These are phyloP conservation scores for Neofusicoccum sp. DNA, from an alignment of 2,329 filamentous ascomycete genomes.

Conservation along the genomic window DNA sequence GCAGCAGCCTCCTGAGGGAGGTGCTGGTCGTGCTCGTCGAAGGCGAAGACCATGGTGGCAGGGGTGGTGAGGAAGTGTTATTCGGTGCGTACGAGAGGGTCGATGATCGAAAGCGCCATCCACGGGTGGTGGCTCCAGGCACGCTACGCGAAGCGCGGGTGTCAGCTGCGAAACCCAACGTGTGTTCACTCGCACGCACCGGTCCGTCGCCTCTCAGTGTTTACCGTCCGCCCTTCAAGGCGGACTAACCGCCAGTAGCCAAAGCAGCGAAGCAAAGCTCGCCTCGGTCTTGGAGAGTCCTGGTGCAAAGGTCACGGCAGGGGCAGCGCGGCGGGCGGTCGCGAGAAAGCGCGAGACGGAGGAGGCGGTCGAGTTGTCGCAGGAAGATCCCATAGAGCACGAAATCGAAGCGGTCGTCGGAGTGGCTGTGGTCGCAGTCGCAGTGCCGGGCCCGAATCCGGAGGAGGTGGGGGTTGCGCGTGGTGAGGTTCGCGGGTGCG, in stretches of 20 bases:
- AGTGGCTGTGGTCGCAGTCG: neutral
- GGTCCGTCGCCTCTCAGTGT: constrained; percentile 23
- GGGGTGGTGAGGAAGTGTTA: neutral
- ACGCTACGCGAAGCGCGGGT: constrained; percentile 7
- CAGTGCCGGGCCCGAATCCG: constrained; percentile 15
- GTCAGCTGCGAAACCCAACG: constrained; percentile 18
- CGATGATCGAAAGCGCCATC: constrained; percentile 2
- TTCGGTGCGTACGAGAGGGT: constrained; percentile 15
- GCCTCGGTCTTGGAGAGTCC: constrained; percentile 46
- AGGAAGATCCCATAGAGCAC: constrained; percentile 50
- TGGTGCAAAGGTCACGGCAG: constrained; percentile 27
- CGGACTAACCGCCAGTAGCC: constrained; percentile 54
- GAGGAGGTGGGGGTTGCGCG: neutral
- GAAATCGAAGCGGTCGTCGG: neutral
- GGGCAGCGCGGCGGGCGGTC: constrained; percentile 35
- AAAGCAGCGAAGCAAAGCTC: constrained; percentile 51
- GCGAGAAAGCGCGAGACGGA: constrained; percentile 34
- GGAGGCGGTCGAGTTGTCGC: constrained; percentile 36
- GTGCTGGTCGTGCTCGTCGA: constrained; percentile 21
- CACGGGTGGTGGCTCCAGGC: neutral
- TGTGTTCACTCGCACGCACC: constrained; percentile 8
- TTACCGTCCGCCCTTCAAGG: constrained; percentile 59
- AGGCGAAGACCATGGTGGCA: constrained; percentile 20
- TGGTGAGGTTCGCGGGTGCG: constrained; percentile 5
- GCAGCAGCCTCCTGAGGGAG: constrained; percentile 10